These are phyloP conservation scores for Phialophora expanda DNA, from an alignment of 2,329 filamentous ascomycete species.

Conservation along the genomic window DNA sequence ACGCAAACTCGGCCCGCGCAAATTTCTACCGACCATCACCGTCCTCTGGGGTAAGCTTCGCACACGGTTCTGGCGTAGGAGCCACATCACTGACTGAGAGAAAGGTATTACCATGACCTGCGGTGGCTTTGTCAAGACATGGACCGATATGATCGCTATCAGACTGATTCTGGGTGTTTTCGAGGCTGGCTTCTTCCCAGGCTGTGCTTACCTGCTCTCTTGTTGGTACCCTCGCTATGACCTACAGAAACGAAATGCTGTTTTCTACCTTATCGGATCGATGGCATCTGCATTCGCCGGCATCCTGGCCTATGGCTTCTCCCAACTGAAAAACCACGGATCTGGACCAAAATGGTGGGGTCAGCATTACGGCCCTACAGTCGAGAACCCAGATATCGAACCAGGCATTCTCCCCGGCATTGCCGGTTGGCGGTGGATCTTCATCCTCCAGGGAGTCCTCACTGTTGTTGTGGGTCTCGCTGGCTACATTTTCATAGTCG, in stretches of 20 bases:
- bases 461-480: conserved; percentile 51
- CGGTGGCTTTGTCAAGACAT: conserved; percentile 30
- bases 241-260: conserved; percentile 47
- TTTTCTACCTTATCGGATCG: conserved; percentile 58
- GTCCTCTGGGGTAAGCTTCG: conserved; percentile 9
- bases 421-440: conserved; percentile 28
- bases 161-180: conserved; percentile 19
- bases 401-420: conserved; percentile 39
- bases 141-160: conserved; percentile 14
- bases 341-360: conserved; percentile 36
- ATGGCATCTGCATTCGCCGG: conserved; percentile 50
- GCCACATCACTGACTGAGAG: conserved; percentile 39
- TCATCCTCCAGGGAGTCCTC: conserved; percentile 37
- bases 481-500: conserved; percentile 50
- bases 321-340: conserved; percentile 45
- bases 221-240: conserved; percentile 67
- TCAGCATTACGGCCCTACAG: conserved; percentile 36
- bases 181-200: conserved; percentile 41
- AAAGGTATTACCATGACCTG: conserved; percentile 49
- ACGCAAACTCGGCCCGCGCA: conserved; percentile 63
- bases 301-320: conserved; percentile 47
- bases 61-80: not conserved
- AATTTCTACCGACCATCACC: conserved; percentile 14
- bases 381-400: conserved; percentile 35
- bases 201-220: conserved; percentile 72